Evolutionary conservation across 176 grass and related monocot genomes (phyloP).

Genomic region (Thalia dealbata): DNA sequence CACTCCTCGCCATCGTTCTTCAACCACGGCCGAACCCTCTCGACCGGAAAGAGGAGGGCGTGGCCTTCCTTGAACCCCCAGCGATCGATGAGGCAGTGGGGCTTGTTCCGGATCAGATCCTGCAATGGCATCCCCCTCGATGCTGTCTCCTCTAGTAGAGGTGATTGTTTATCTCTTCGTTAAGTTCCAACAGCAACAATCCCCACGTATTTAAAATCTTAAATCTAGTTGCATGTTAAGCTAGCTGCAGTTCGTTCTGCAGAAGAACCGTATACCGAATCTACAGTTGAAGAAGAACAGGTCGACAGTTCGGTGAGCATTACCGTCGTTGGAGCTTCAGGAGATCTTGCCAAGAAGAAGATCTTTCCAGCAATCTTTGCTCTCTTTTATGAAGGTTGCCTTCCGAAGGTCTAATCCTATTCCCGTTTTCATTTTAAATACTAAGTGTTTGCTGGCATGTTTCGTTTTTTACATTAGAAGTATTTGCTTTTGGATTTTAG

Average conservation of each 20-base stretch:
- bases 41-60: neutral
- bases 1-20: neutral
- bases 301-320: conserved; percentile 59
- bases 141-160: conserved; percentile 39
- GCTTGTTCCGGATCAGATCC: conserved; percentile 32
- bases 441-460: neutral
- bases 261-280: conserved; percentile 26
- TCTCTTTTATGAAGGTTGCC: conserved; percentile 74
- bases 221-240: neutral
- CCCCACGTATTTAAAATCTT: neutral
- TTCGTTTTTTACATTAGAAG: neutral
- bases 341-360: conserved; percentile 94
- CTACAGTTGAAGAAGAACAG: conserved; percentile 28
- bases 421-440: neutral
- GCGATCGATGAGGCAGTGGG: conserved; percentile 8
- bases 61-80: neutral
- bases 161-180: conserved; percentile 9
- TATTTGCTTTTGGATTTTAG: neutral
- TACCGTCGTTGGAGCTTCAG: conserved; percentile 89
- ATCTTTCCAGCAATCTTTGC: conserved; percentile 91
- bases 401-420: conserved; percentile 50
- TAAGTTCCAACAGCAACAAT: too few species aligned
- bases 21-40: neutral
- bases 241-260: neutral
- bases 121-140: conserved; percentile 55